phyloP scores from a whole-genome alignment of 2,329 filamentous ascomycete species.

The Ceratocystis harringtonii region DNA sequence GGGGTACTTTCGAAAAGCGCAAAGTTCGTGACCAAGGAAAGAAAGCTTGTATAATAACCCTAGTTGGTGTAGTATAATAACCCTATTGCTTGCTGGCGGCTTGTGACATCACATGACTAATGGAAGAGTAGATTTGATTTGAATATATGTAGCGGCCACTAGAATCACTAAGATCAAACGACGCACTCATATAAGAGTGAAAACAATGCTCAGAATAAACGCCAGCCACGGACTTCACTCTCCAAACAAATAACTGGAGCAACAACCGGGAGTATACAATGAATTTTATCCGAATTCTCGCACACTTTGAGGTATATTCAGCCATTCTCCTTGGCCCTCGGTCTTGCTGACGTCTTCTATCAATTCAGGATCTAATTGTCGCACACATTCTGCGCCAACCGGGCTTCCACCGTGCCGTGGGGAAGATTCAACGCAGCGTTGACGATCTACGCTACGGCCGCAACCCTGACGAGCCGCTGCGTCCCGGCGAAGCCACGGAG shows the following conservation, averaged over 20 bases:
- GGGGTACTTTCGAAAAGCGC: neutral
- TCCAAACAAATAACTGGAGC: neutral
- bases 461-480: conserved; percentile 35
- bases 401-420: conserved; percentile 37
- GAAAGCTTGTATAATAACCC: neutral
- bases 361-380: conserved; percentile 21
- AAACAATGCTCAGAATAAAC: neutral
- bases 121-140: neutral
- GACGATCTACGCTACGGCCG: conserved; percentile 36
- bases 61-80: neutral
- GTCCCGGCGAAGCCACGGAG: conserved; percentile 37
- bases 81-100: neutral
- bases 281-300: conserved; percentile 3
- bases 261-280: neutral
- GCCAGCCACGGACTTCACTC: neutral
- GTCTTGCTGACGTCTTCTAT: neutral
- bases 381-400: conserved; percentile 33
- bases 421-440: conserved; percentile 36
- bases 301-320: neutral
- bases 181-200: too few species aligned
- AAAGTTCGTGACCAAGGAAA: neutral
- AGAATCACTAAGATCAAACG: too few species aligned
- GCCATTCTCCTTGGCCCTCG: neutral
- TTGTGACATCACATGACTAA: neutral
- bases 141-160: too few species aligned